Evolutionary conservation across 768 basidiomycete genomes (phyloP), one percentile per base, ranked within the genome.

Genomic region (Daedalea quercina): DNA sequence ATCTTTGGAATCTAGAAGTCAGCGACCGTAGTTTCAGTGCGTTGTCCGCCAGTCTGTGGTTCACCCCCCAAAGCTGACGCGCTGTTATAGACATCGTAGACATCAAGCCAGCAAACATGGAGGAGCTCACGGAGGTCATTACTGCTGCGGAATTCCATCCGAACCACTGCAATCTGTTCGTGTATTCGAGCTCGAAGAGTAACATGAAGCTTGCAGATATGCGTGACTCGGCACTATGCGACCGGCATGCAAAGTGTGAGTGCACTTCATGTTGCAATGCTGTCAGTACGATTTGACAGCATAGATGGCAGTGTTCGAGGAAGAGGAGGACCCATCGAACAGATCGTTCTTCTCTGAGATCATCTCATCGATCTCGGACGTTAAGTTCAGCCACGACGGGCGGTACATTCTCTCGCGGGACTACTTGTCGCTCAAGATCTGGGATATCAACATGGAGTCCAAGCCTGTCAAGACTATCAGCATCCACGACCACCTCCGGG

Each of bases 121-220:
- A 99, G 67, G 96, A 99, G 69, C 78, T 99, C 51, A 98, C 96
- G 15, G 96, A 99, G 69, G 96, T 99, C 67, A 98, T 99, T 70
- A 99, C 96, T n/a, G 92, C 95, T 11, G 93, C 96, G 45, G 96
- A 99, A 72, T 98, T 99, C 72, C 96, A 98, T 67, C 96, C 96
- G 28, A 80, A 83, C 50, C 90, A 95, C 58, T 98, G 96, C 84
- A 98, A 98, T 70, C 76, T 91, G 47, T 98, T 99, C 76, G 96
- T 97, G 94, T 99, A 98, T 70, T 98, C 95, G 57, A 94, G 92
- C 72, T 98, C 96, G 54, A 98, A 98, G 73, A 95, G 94, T 63
- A 98, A 96, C 69, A 97, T 99, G 78, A 98, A 98, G 74, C 83
- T 99, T 54, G 95, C 94, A 20, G 96, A 99, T 73, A 99, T 99